Conservation (phyloP, 1,284 basidiomycete species). For the Agaricales sp. region DNA sequence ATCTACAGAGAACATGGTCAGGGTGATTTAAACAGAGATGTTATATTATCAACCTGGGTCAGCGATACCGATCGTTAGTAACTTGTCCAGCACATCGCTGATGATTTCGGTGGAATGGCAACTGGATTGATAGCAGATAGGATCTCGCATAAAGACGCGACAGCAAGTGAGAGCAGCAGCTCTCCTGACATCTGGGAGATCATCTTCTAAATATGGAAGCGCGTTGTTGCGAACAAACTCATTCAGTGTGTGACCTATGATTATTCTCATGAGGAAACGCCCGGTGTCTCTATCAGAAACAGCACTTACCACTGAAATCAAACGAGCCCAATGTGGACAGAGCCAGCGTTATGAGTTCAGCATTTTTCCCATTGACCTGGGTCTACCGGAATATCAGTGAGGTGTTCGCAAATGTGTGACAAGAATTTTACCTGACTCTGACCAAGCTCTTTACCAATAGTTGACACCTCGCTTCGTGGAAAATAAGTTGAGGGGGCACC, state of each 20-base stretch:
- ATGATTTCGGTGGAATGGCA: conserved; percentile 97
- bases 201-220: conserved; percentile 91
- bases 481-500: conserved; percentile 59
- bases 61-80: conserved; percentile 93
- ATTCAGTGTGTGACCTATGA: conserved; percentile 80
- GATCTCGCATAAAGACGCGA: conserved; percentile 86
- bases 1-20: conserved; percentile 33
- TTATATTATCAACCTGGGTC: conserved; percentile 70
- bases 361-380: conserved; percentile 41
- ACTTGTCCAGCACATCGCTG: conserved; percentile 95
- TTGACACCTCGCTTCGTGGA: conserved; percentile 38
- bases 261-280: no score
- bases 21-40: conserved; percentile 1
- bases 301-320: conserved; percentile 76
- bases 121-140: conserved; percentile 94
- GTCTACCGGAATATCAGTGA: conserved; percentile 3
- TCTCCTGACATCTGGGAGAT: conserved; percentile 80
- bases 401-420: conserved; percentile 1
- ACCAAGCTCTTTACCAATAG: conserved; percentile 47
- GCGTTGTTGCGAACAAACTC: conserved; percentile 94
- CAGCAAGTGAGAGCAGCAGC: conserved; percentile 94
- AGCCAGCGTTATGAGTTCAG: conserved; percentile 79
- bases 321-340: conserved; percentile 86
- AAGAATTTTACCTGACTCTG: conserved; percentile 37
- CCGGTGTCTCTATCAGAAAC: conserved; percentile 10